These are phyloP conservation scores for Stachybotrys echinatus DNA, from an alignment of 2,329 filamentous ascomycete genomes.

Conservation along the genomic window DNA sequence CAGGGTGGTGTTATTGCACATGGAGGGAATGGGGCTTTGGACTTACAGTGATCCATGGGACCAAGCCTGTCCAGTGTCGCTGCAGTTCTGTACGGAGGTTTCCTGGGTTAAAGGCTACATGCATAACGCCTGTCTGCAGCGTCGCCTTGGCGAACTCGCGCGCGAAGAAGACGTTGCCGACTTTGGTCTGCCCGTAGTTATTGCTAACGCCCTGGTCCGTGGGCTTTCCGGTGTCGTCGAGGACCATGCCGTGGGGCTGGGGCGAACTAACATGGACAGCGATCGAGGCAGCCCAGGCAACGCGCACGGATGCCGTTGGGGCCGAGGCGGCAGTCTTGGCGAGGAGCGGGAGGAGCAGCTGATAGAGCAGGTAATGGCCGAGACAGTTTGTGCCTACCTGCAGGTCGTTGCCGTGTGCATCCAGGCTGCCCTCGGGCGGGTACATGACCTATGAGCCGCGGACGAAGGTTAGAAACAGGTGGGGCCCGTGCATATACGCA, in stretches of 20 bases:
- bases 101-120: conserved; percentile 1
- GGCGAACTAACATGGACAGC: not conserved
- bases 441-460: not conserved
- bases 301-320: not conserved
- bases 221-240: not conserved
- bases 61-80: not conserved
- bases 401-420: not conserved
- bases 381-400: not conserved
- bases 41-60: not conserved
- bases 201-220: not conserved
- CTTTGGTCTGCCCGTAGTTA: conserved; percentile 1
- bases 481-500: too few species aligned
- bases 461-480: not conserved
- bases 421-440: not conserved
- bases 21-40: not conserved
- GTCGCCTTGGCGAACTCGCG: conserved; percentile 1
- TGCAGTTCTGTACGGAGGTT: not conserved
- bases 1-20: too few species aligned
- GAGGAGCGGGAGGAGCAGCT: not conserved
- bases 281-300: not conserved
- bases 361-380: not conserved
- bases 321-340: not conserved
- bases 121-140: not conserved
- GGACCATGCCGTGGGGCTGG: not conserved
- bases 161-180: not conserved